Evolutionary conservation across 306 rosid genomes (phyloP).

Genomic region (Vigna radiata): DNA sequence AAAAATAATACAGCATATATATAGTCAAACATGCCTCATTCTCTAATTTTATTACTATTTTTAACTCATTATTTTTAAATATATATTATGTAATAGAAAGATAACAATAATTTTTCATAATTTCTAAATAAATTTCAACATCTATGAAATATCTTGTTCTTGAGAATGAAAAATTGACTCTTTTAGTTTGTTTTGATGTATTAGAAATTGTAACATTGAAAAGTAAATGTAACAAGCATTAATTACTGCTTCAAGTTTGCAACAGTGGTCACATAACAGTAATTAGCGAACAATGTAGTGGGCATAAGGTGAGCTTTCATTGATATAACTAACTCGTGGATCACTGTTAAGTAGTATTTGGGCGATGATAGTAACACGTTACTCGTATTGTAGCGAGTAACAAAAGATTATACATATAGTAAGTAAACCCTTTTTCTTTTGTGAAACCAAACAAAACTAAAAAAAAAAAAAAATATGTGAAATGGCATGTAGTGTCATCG

Average conservation of each 20-base stretch:
- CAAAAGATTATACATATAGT: neutral
- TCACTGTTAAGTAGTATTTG: neutral
- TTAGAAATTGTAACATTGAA: too few species aligned
- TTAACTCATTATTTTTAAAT: neutral
- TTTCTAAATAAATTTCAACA: too few species aligned
- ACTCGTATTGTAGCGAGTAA: neutral
- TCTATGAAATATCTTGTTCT: too few species aligned
- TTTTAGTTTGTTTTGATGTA: too few species aligned
- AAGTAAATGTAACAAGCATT: neutral
- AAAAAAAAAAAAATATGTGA: neutral
- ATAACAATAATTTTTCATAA: too few species aligned
- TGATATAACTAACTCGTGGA: conserved; percentile 1
- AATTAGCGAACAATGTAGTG: neutral
- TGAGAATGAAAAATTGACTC: too few species aligned
- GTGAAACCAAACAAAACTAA: neutral
- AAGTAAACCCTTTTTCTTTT: neutral
- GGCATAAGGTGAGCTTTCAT: neutral
- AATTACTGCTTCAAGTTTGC: neutral
- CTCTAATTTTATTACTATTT: neutral
- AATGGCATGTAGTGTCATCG: conserved; percentile 31
- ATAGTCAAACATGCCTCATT: neutral
- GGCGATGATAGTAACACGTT: neutral
- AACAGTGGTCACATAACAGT: neutral
- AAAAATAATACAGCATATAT: neutral
- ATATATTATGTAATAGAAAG: neutral